Base-by-base conservation (phyloP, 2,329 filamentous ascomycete genomes). In the Septoria petroselini region DNA sequence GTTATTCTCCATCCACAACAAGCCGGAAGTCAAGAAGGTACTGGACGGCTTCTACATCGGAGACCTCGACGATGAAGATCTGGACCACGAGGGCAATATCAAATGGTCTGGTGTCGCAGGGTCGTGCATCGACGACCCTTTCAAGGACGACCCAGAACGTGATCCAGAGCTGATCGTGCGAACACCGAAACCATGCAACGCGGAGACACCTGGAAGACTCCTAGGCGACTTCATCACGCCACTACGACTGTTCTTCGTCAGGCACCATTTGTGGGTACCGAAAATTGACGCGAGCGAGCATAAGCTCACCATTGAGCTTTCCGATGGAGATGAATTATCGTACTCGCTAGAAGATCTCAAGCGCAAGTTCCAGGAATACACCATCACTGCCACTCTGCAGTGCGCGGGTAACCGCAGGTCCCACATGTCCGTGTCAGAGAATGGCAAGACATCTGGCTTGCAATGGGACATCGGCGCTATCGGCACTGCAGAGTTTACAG, bases 1-100 rank as follows among this genome's bases (percentile, higher is more conserved):
- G 52, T 84, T 86, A 45, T 86, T 86, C 63, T 74, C 76, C 39
- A 85, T 86, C 51, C 83, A 86, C 70, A 82, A 85, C 63, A 75
- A 77, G 14, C 73, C 79, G 34, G 79, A 86, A 52, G 81, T 86
- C 4, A 52, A 80, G 84, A 40, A 37, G 38, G 83, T 86, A 33
- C 71, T 86, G 0, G 73, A 80, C n/a, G 76, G 81, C 57, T 86
- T 82, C 61, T 70, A 77, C 19, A 81, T 86, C 39, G 83, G 83
- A 21, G 77, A 76, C 39, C 73, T 86, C 2, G 76, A 85, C 54
- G 66, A 68, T 1, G 71, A 69, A 7, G 83, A 86, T 59, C 73
- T 86, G 2, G 61, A 77, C n/a, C 69, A 82, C 49, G 76, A 82
- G 0, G 71, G 76, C 1, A 71, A 73, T 14, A 50, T 59, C 43